These are phyloP conservation scores for Tuber calosporum DNA, from an alignment of 495 filamentous ascomycete genomes.

Conservation along the genomic window DNA sequence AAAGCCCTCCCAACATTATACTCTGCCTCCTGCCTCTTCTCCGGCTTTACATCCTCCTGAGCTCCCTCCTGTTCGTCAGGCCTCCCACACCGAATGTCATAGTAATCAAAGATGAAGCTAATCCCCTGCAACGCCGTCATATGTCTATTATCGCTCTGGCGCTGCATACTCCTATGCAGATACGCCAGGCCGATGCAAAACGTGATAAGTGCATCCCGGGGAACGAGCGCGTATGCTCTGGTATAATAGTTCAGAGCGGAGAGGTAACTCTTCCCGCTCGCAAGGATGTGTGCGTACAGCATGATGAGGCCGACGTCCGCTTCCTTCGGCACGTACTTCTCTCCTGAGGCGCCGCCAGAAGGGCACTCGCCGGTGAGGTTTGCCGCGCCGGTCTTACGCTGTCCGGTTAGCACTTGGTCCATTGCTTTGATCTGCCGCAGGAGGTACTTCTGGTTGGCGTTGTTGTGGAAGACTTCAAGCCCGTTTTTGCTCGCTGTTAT, in stretches of 20 bases:
- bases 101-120: slow-evolving; percentile 71
- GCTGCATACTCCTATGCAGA: slow-evolving; percentile 76
- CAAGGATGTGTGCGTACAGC: slow-evolving; percentile 82
- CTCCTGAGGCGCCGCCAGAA: slow-evolving; percentile 33
- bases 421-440: slow-evolving; percentile 84
- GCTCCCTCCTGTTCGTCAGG: slow-evolving; percentile 4
- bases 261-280: slow-evolving; percentile 66
- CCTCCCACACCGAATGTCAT: slow-evolving; percentile 47
- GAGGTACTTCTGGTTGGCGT: slow-evolving; percentile 74
- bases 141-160: slow-evolving; percentile 82
- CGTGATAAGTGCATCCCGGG: slow-evolving; percentile 66
- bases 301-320: slow-evolving; percentile 70
- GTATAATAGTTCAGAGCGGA: slow-evolving; percentile 86
- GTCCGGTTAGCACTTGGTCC: slow-evolving; percentile 51
- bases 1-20: slow-evolving; percentile 80
- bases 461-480: slow-evolving; percentile 49
- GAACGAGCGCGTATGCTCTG: slow-evolving; percentile 72
- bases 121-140: slow-evolving; percentile 77
- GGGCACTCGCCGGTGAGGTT: slow-evolving; percentile 38
- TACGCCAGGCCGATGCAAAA: slow-evolving; percentile 68
- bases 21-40: slow-evolving; percentile 65
- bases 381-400: slow-evolving; percentile 41
- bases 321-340: slow-evolving; percentile 44
- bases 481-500: slow-evolving; percentile 39
- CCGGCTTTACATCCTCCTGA: slow-evolving; percentile 30